Evolutionary conservation across 352 stramenopile species (phyloP), one percentile per base, ranked within the genome.

Genomic region (Aphanomyces stellatus): DNA sequence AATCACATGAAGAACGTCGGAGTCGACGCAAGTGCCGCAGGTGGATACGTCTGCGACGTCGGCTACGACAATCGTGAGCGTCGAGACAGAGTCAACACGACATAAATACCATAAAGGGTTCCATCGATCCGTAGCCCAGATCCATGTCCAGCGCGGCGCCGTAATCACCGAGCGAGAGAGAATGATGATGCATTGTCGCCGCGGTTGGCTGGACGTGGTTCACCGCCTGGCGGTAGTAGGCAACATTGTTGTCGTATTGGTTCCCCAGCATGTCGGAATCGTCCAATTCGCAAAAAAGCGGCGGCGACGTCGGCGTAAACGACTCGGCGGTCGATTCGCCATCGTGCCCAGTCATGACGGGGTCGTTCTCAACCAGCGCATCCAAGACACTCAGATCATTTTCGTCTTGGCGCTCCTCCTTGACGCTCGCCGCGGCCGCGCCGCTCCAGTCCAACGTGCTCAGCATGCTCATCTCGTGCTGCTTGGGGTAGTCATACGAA

Each of bases 381-480:
- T 56, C n/a, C 46, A 67, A 33, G 28, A 67, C 60, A 27, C 48
- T 49, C 41, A 27, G 15, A 22, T 59, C 34, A 22, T 55, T 33
- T 15, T 2, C 43, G 27, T 31, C 27, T 19, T 33, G 27, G 17
- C 56, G 31, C 30, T 65, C 60, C 22, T 37, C 30, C 28, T 67
- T 67, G 49, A 57, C 24, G 30, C 11, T 30, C 28, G 28, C 10
- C 5, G 22, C 27, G 49, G 34, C 42, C 24, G 57, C 35, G 24
- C 48, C 34, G 40, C 42, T 19, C 60, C 60, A 67, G 34, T 67
- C 43, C 19, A 67, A 41, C 1, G 60, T 28, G 49, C 41, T 56
- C 17, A 67, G 28, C 17, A 67, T 24, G 11, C 25, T 67, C 49
- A 57, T 33, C 19, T 57, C 49, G 30, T 57, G 13, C n/a, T 19